Conservation (phyloP, 2,329 filamentous ascomycete genomes). For the Ceratocystis cubensis region DNA sequence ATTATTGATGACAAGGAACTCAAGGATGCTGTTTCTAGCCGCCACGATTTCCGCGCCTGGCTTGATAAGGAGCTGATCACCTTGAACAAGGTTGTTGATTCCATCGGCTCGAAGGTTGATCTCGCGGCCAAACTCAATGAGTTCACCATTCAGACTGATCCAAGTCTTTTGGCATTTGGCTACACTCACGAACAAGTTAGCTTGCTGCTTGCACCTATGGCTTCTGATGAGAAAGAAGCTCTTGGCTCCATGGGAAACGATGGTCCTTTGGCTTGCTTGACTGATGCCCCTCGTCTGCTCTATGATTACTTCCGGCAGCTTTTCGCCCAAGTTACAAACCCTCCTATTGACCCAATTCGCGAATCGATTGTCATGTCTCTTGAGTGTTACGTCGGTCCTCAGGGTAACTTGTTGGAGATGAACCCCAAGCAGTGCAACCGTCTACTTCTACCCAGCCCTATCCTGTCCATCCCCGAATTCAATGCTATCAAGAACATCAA, state of each 20-base stretch:
- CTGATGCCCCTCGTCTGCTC: slow-evolving; percentile 75
- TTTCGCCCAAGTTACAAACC: slow-evolving; percentile 95
- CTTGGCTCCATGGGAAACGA: slow-evolving; percentile 98
- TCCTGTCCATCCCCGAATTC: slow-evolving; percentile 82
- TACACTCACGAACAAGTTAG: slow-evolving; percentile 95
- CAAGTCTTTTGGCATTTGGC: slow-evolving; percentile 72
- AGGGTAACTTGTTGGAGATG: slow-evolving; percentile 93
- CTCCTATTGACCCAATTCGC: slow-evolving; percentile 90
- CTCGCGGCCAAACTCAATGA: slow-evolving; percentile 56
- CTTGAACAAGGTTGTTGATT: slow-evolving; percentile 59
- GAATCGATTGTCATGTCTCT: slow-evolving; percentile 98
- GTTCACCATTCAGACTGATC: slow-evolving; percentile 66
- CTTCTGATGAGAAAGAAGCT: slow-evolving; percentile 91
- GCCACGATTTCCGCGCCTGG: slow-evolving; percentile 81
- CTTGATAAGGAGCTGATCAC: slow-evolving; percentile 74
- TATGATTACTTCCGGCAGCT: slow-evolving; percentile 97
- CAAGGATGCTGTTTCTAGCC: slow-evolving; percentile 74
- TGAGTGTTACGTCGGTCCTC: slow-evolving; percentile 89
- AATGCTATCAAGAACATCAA: slow-evolving; percentile 72
- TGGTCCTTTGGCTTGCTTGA: slow-evolving; percentile 79
- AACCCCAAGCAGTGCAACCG: slow-evolving; percentile 77
- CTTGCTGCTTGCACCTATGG: slow-evolving; percentile 85
- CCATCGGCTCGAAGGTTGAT: slow-evolving; percentile 47
- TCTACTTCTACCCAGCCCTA: slow-evolving; percentile 73
- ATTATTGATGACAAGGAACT: slow-evolving; percentile 91